Evolutionary conservation across 2,329 filamentous ascomycete species (phyloP).

Genomic region (Plenodomus tracheiphilus): DNA sequence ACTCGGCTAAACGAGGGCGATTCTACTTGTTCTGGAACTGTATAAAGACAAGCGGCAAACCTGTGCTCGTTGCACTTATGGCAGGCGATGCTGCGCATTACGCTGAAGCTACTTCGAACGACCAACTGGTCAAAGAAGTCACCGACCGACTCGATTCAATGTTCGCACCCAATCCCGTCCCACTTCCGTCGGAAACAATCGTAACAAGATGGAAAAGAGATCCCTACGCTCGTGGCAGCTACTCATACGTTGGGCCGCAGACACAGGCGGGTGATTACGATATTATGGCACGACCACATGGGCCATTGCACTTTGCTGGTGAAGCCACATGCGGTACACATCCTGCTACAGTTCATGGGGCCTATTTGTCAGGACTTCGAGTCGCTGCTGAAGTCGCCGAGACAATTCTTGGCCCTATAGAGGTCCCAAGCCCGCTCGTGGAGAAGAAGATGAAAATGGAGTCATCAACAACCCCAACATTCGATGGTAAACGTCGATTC

Average conservation of each 20-base stretch:
- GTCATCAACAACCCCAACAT: slow-evolving; percentile 10
- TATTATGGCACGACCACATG: slow-evolving; percentile 79
- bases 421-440: slow-evolving; percentile 74
- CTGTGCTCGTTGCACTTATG: slow-evolving; percentile 87
- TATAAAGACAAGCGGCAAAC: slow-evolving; percentile 83
- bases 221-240: slow-evolving; percentile 88
- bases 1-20: slow-evolving; percentile 76
- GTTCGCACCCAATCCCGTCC: slow-evolving; percentile 66
- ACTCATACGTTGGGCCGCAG: slow-evolving; percentile 86
- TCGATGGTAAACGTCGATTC: slow-evolving; percentile 29
- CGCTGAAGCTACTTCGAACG: slow-evolving; percentile 76
- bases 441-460: slow-evolving; percentile 57
- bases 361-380: slow-evolving; percentile 89
- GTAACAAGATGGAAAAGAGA: slow-evolving; percentile 93
- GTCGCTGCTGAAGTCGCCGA: slow-evolving; percentile 86
- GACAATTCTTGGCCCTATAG: slow-evolving; percentile 77
- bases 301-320: slow-evolving; percentile 91
- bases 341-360: slow-evolving; percentile 94
- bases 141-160: slow-evolving; percentile 76
- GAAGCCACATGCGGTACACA: slow-evolving; percentile 96
- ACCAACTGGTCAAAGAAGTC: slow-evolving; percentile 77
- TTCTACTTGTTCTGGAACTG: slow-evolving; percentile 99
- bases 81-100: slow-evolving; percentile 91
- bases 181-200: slow-evolving; percentile 79
- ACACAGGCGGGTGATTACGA: slow-evolving; percentile 90